Evolutionary conservation across 768 basidiomycete genomes (phyloP), one percentile per base, ranked within the genome.

Genomic region (Russula vinacea): DNA sequence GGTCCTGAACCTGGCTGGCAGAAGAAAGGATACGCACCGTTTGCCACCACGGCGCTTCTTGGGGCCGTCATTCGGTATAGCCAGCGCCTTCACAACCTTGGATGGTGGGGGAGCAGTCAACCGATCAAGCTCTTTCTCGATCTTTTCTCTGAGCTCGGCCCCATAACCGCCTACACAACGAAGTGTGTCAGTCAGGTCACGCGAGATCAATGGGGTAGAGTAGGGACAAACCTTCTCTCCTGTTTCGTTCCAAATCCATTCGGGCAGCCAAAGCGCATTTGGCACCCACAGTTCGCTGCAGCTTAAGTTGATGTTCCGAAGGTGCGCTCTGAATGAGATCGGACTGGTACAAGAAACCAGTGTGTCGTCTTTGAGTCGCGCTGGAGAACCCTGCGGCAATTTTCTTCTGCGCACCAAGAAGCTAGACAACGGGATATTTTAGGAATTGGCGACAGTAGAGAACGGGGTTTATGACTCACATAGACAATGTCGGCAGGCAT

Each of bases 401-500:
- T 76, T 96, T 96, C 74, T 83, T 89, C 74, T 94, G 90, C 1
- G 95, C 94, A 42, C 97, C 97, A 29, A 98, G 87, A 22, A 98
- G 85, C 93, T 96, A 70, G 29, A 49, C 14, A 24, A 56, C 29
- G 9, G 17, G 58, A n/a, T 35, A 19, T 50, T 42, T 9, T 40
- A 39, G 14, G 33, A 16, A 33, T 39, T 9, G 39, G 11, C 6
- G 13, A 22, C 24, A 19, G 32, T 32, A 39, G n/a, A 29, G 52
- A 32, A 60, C 50, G 51, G 35, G 51, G 49, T 24, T 37, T 10
- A 19, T 4, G 16, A 78, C 92, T 57, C 71, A 96, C 94, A 78
- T 94, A 89, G 65, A 96, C 91, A 75, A 98, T 98, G 74, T 94
- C 94, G 8, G 91, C 80, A 14, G 97, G 97, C 85, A 97, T 94